Evolutionary conservation across 225 moss, liverwort and hornwort genomes (phyloP).

Genomic region (Ulota crispa): DNA sequence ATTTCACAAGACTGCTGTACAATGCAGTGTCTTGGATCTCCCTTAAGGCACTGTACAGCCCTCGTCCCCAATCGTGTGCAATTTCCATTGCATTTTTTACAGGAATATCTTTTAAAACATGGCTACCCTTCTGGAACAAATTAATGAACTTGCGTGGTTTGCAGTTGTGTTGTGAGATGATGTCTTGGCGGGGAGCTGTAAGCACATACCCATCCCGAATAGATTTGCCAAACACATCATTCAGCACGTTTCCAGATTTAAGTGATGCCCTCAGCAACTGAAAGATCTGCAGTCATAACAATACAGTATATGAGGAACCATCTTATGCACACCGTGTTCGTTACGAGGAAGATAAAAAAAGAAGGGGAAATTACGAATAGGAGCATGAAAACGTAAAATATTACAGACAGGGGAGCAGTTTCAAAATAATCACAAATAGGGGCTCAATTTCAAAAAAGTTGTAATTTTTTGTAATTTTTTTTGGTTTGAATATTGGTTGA

Average conservation of each 20-base stretch:
- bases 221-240: slow-evolving; percentile 50
- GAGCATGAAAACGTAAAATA: no score
- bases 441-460: no score
- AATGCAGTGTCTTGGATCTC: slow-evolving; percentile 31
- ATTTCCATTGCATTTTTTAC: slow-evolving; percentile 9
- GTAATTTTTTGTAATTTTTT: no score
- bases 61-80: slow-evolving; percentile 16
- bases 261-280: slow-evolving; percentile 52
- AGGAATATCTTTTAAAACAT: slow-evolving; percentile 2
- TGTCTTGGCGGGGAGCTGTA: slow-evolving; percentile 16
- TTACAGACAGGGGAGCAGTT: no score
- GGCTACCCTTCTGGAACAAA: slow-evolving; percentile 9
- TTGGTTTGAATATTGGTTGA: no score
- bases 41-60: slow-evolving; percentile 24
- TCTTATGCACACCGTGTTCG: background rate
- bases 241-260: slow-evolving; percentile 45
- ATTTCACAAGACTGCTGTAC: slow-evolving; percentile 28
- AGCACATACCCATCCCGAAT: slow-evolving; percentile 29
- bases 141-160: background rate
- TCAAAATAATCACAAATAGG: no score
- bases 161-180: background rate
- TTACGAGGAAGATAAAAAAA: background rate
- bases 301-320: background rate
- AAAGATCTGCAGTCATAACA: slow-evolving; percentile 37
- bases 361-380: no score